These are phyloP conservation scores for Yamadazyma buinensis DNA, from an alignment of 1,139 yeast genomes.

Conservation along the genomic window DNA sequence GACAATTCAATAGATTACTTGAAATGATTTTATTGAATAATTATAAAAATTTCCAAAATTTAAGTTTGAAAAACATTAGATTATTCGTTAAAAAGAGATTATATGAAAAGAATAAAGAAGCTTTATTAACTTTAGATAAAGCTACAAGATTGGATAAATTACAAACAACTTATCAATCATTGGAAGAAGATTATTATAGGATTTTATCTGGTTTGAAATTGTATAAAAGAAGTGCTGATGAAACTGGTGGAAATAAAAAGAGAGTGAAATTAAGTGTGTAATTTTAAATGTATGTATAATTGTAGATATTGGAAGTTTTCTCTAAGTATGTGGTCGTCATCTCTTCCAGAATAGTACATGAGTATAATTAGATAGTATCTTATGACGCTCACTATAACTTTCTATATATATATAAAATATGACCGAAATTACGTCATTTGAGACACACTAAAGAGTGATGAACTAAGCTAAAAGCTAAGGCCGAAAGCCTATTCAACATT, in stretches of 20 bases:
- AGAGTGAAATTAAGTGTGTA: slow-evolving; percentile 6
- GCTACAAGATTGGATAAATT: slow-evolving; percentile 63
- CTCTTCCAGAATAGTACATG: no score
- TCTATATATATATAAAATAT: no score
- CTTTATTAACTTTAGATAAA: slow-evolving; percentile 60
- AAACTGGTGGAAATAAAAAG: slow-evolving; percentile 10
- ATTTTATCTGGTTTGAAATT: slow-evolving; percentile 40
- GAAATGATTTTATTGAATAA: slow-evolving; percentile 69
- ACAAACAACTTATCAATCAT: slow-evolving; percentile 67
- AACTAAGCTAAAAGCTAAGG: no score
- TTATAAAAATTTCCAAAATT: slow-evolving; percentile 22
- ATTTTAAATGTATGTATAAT: no score
- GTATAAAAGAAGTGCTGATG: slow-evolving; percentile 5
- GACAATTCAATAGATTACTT: slow-evolving; percentile 73
- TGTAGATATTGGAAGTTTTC: no score
- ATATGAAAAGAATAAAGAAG: slow-evolving; percentile 75
- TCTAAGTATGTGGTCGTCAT: no score
- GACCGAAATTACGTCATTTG: no score
- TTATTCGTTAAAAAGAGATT: slow-evolving; percentile 68
- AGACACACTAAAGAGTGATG: no score
- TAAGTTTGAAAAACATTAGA: slow-evolving; percentile 42
- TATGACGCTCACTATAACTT: no score
- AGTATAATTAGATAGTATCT: no score
- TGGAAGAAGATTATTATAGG: slow-evolving; percentile 67
- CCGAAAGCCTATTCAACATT: no score